A percentile compares a stretch with the other conserved stretches of the same genome.
Evolutionary conservation across 805 yeast genomes (phyloP).

Genomic region (Cyberlindnera misumaiensis): DNA sequence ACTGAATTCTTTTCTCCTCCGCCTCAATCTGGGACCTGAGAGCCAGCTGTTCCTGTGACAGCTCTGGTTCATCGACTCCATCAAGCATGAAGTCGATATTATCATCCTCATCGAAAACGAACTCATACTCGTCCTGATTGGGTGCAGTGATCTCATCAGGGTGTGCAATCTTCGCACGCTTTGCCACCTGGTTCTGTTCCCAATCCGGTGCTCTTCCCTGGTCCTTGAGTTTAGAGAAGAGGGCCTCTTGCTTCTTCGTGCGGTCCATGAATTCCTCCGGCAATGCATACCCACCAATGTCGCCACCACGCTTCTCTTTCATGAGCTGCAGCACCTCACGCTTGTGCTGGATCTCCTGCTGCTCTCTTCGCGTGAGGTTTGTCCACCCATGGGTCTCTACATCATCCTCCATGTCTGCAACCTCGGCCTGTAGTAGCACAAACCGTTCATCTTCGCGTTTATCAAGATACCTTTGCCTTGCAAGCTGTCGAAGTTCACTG

Average conservation of each 20-base stretch:
- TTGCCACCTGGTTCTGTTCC: conserved; percentile 17
- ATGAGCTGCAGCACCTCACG: conserved; percentile 41
- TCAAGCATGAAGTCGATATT: conserved; percentile 46
- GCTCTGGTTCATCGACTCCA: conserved; percentile 18
- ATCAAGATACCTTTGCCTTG: conserved; percentile 42
- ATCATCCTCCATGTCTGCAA: conserved; percentile 42
- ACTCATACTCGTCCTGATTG: conserved; percentile 53
- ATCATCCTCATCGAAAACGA: conserved; percentile 66
- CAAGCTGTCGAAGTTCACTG: conserved; percentile 31
- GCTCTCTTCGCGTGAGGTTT: conserved; percentile 40
- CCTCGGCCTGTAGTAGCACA: conserved; percentile 37
- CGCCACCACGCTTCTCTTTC: conserved; percentile 29
- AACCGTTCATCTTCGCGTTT: conserved; percentile 43
- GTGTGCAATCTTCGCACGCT: conserved; percentile 21
- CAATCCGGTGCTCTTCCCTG: conserved; percentile 25
- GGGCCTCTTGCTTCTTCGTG: conserved; percentile 44
- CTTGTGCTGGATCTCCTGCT: conserved; percentile 44
- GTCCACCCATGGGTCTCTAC: conserved; percentile 48
- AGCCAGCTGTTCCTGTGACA: conserved; percentile 25
- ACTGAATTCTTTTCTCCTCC: conserved; percentile 28
- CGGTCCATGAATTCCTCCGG: conserved; percentile 57
- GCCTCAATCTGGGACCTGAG: conserved; percentile 29
- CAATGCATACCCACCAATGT: conserved; percentile 36
- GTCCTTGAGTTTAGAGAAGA: conserved; percentile 36
- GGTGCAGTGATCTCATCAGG: conserved; percentile 38